These are phyloP conservation scores for Globisporangium cylindrosporum DNA, from an alignment of 352 stramenopile species.

Conservation along the genomic window DNA sequence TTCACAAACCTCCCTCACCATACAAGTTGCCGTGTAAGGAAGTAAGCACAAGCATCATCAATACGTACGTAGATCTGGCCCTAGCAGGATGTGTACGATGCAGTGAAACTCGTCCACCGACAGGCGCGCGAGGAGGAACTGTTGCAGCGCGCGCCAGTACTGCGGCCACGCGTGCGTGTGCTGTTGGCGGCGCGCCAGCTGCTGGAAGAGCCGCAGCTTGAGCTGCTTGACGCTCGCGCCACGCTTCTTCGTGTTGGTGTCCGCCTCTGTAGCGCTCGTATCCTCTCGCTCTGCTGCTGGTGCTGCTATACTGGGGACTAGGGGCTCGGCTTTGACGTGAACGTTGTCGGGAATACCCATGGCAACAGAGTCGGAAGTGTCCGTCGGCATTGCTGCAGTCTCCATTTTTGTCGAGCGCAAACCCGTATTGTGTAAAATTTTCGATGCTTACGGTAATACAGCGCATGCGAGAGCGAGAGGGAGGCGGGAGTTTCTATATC, in stretches of 20 bases:
- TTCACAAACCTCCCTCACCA: too few species aligned
- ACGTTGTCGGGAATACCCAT: too few species aligned
- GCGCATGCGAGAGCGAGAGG: too few species aligned
- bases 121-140: conserved; percentile 47
- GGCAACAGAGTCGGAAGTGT: background rate
- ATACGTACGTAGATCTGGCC: conserved; percentile 26
- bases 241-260: background rate
- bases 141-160: conserved; percentile 63
- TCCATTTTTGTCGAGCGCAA: too few species aligned
- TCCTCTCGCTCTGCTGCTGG: background rate
- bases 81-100: conserved; percentile 41
- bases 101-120: conserved; percentile 59
- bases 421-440: too few species aligned
- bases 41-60: background rate
- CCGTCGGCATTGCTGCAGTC: background rate
- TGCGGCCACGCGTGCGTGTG: conserved; percentile 44
- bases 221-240: conserved; percentile 27
- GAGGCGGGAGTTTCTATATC: too few species aligned
- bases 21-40: too few species aligned
- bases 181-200: conserved; percentile 38
- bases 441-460: too few species aligned
- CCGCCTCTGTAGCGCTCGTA: too few species aligned
- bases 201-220: conserved; percentile 66
- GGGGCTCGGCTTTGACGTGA: background rate
- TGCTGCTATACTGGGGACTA: background rate